A percentile compares a stretch with the other conserved stretches of the same genome.
Conservation (phyloP, 495 filamentous ascomycete genomes). For the Jackrogersella multiformis region DNA sequence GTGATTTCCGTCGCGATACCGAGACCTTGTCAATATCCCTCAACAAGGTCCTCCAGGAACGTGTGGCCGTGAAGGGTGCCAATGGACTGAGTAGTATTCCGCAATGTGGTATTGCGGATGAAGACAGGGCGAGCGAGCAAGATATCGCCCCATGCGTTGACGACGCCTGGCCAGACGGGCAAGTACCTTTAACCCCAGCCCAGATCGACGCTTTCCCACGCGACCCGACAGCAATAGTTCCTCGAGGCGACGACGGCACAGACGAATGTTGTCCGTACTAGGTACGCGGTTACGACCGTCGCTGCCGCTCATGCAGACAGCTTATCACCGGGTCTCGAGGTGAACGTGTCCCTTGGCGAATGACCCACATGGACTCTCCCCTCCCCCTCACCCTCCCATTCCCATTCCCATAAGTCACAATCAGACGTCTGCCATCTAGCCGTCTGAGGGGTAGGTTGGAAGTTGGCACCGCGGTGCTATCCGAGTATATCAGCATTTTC, state of each 20-base stretch:
- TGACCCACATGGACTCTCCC: neutral
- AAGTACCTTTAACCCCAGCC: neutral
- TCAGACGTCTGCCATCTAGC: neutral
- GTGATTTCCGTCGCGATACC: conserved; percentile 28
- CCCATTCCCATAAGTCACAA: neutral
- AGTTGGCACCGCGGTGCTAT: neutral
- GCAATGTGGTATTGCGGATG: conserved; percentile 36
- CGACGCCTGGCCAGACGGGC: conserved; percentile 20
- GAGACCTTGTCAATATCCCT: conserved; percentile 39
- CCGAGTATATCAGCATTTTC: neutral
- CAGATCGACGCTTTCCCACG: neutral
- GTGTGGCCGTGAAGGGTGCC: conserved; percentile 1
- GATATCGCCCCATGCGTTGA: neutral
- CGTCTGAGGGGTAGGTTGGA: neutral
- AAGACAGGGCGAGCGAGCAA: conserved; percentile 2
- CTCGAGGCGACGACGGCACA: conserved; percentile 20
- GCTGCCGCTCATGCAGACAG: neutral
- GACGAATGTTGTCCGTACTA: neutral
- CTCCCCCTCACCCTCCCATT: neutral
- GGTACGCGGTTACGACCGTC: neutral
- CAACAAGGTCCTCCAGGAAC: conserved; percentile 34
- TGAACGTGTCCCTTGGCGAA: neutral
- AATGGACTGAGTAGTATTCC: conserved; percentile 6
- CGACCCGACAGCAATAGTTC: neutral
- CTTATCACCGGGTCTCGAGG: neutral